Evolutionary conservation across 352 stramenopile species (phyloP).

Genomic region (Globisporangium canariense): DNA sequence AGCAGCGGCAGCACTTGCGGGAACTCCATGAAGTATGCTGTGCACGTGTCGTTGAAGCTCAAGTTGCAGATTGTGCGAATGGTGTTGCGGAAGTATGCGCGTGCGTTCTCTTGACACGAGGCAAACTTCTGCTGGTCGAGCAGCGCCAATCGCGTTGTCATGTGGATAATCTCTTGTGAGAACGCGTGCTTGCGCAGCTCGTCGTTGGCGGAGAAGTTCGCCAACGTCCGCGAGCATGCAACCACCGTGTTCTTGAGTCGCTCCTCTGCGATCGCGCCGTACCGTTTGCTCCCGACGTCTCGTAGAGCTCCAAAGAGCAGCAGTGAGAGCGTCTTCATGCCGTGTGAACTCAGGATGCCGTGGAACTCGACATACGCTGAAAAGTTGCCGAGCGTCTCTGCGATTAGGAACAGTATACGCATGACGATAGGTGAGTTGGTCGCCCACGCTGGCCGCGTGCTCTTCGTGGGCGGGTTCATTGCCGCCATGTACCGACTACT

Average conservation of each 20-base stretch:
- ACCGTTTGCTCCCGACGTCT: slow-evolving; percentile 38
- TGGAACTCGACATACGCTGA: slow-evolving; percentile 66
- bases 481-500: slow-evolving; percentile 12
- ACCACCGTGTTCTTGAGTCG: slow-evolving; percentile 42
- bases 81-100: slow-evolving; percentile 49
- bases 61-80: slow-evolving; percentile 61
- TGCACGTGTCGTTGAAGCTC: slow-evolving; percentile 51
- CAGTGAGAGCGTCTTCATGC: slow-evolving; percentile 50
- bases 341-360: slow-evolving; percentile 34
- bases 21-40: slow-evolving; percentile 51
- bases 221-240: slow-evolving; percentile 52
- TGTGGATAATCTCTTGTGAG: slow-evolving; percentile 45
- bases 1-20: slow-evolving; percentile 53
- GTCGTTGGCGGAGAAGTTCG: slow-evolving; percentile 68
- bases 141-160: slow-evolving; percentile 45
- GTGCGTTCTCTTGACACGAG: slow-evolving; percentile 15
- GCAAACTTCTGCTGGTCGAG: slow-evolving; percentile 38
- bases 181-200: slow-evolving; percentile 55
- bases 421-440: slow-evolving; percentile 18
- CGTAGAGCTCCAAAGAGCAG: slow-evolving; percentile 44
- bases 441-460: slow-evolving; percentile 9
- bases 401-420: slow-evolving; percentile 41
- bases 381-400: slow-evolving; percentile 65
- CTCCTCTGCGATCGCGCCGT: slow-evolving; percentile 32
- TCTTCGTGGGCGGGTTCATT: background rate